A percentile compares a stretch with the other conserved stretches of the same genome.
phyloP scores from a whole-genome alignment of 192 early-diverging fungal species.

The Funneliformis mosseae region DNA sequence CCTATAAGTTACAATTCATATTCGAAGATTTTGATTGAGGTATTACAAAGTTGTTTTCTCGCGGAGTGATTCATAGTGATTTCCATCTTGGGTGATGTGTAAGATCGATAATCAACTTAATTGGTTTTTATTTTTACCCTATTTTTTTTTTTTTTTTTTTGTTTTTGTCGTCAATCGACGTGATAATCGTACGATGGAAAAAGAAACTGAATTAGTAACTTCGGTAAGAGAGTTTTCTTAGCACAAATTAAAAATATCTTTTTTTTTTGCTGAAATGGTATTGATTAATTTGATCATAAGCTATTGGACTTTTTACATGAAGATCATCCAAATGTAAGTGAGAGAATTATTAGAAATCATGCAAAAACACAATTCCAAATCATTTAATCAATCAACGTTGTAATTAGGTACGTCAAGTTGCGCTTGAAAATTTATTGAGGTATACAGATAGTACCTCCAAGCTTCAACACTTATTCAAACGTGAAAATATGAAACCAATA shows the following conservation, averaged over 20 bases:
- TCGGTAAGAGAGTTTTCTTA: neutral
- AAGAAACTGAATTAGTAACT: no score
- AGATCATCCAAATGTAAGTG: conserved; percentile 20
- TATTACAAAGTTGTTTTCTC: no score
- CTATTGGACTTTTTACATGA: conserved; percentile 30
- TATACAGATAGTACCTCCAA: conserved; percentile 17
- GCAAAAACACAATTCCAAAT: neutral
- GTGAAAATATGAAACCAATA: conserved; percentile 21
- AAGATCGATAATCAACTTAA: neutral
- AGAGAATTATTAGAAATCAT: no score
- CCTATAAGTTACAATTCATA: no score
- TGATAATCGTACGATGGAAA: no score
- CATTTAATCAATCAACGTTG: neutral
- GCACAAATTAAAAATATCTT: no score
- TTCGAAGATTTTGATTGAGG: no score
- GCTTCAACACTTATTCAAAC: conserved; percentile 24
- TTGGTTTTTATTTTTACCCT: neutral
- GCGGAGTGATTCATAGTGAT: no score
- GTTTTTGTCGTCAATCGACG: no score
- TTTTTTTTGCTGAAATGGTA: neutral
- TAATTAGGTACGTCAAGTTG: conserved; percentile 12
- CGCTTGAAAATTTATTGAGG: conserved; percentile 16
- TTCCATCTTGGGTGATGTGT: no score
- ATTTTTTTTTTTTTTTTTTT: no score
- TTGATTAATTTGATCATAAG: neutral